Evolutionary conservation across 1,284 basidiomycete species (phyloP).

Genomic region (Puccinia horiana): DNA sequence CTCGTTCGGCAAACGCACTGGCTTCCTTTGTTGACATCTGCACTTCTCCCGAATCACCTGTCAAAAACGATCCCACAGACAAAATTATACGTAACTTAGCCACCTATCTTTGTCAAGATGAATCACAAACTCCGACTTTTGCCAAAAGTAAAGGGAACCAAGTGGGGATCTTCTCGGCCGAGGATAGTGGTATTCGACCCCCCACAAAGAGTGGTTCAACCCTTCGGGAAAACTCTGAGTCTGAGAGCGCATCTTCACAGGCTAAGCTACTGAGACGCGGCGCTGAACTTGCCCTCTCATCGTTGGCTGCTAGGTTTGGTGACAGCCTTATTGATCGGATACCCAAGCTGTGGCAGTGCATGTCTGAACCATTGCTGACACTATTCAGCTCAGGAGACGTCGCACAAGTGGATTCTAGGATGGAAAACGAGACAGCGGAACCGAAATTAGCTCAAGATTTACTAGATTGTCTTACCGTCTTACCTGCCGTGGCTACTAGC

Average conservation of each 20-base stretch:
- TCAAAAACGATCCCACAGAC: slow-evolving; percentile 67
- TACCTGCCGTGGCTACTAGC: slow-evolving; percentile 77
- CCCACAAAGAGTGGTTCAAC: slow-evolving; percentile 7
- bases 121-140: slow-evolving; percentile 85
- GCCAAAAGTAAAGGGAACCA: slow-evolving; percentile 66
- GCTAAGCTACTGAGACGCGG: slow-evolving; percentile 69
- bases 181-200: slow-evolving; percentile 53
- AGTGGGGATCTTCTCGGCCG: slow-evolving; percentile 77
- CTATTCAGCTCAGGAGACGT: slow-evolving; percentile 67
- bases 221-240: slow-evolving; percentile 40
- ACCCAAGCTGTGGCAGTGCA: slow-evolving; percentile 91
- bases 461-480: slow-evolving; percentile 86
- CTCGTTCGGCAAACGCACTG: slow-evolving; percentile 82
- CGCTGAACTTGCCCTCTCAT: slow-evolving; percentile 77
- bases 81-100: slow-evolving; percentile 98
- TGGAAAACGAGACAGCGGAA: slow-evolving; percentile 58
- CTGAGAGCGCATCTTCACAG: slow-evolving; percentile 53
- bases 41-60: slow-evolving; percentile 67
- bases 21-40: slow-evolving; percentile 87
- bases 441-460: slow-evolving; percentile 74
- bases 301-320: slow-evolving; percentile 78
- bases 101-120: slow-evolving; percentile 93
- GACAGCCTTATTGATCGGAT: slow-evolving; percentile 71
- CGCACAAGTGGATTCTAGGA: slow-evolving; percentile 65
- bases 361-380: slow-evolving; percentile 74